These are phyloP conservation scores for Byssoonygena ceratinophila DNA, from an alignment of 2,329 filamentous ascomycete genomes.

Conservation along the genomic window DNA sequence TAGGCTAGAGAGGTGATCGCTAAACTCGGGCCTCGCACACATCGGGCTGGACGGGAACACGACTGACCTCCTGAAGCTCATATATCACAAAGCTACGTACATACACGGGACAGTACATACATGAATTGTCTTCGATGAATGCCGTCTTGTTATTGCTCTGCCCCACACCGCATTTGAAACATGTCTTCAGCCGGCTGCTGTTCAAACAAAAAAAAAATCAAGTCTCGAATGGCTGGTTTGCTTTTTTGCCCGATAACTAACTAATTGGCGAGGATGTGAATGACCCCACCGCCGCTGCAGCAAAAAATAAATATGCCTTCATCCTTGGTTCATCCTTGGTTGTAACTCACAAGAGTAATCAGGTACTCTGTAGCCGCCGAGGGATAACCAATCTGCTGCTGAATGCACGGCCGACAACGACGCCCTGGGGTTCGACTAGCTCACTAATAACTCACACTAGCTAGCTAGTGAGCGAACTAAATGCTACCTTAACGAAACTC, in stretches of 20 bases:
- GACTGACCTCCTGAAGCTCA: too few relatives aligned
- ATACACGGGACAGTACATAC: too few relatives aligned
- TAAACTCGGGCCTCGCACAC: too few relatives aligned
- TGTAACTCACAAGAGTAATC: too few relatives aligned
- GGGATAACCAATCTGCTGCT: too few relatives aligned
- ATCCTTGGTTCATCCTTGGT: too few relatives aligned
- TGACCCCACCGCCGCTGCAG: background rate
- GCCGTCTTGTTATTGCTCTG: background rate
- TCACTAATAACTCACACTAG: background rate
- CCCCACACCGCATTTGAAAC: background rate
- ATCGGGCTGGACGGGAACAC: too few relatives aligned
- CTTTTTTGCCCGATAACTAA: background rate
- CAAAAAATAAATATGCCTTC: background rate
- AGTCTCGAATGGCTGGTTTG: background rate
- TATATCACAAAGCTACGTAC: too few relatives aligned
- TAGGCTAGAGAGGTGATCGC: too few relatives aligned
- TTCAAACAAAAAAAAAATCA: background rate
- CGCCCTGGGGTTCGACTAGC: too few relatives aligned
- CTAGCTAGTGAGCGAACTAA: background rate
- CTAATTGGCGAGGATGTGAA: background rate
- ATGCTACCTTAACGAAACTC: conserved; percentile 4
- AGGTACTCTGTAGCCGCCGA: too few relatives aligned
- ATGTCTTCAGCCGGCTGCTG: background rate
- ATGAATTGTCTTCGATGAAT: background rate
- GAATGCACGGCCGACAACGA: too few relatives aligned